A percentile compares a stretch with the other conserved stretches of the same genome.
Conservation (phyloP, 441 rosid species). For the Pelargonium cotyledonis region DNA sequence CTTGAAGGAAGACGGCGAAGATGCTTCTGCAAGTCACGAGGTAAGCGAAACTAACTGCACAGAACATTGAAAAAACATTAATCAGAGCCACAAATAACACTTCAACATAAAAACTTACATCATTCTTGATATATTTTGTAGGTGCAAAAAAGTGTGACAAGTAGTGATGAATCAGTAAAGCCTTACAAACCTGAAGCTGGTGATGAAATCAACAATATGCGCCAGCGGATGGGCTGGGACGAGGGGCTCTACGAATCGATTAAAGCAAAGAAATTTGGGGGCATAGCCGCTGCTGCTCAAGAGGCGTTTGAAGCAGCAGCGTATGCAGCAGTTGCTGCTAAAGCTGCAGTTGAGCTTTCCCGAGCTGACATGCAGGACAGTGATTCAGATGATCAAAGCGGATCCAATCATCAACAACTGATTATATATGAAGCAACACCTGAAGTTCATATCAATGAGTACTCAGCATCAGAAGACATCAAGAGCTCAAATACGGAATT, state of each 20-base stretch:
- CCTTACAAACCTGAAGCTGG: too few species aligned
- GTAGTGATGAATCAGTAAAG: too few species aligned
- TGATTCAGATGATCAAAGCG: conserved; percentile 20
- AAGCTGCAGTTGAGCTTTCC: conserved; percentile 42
- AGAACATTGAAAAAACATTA: too few species aligned
- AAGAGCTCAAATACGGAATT: too few species aligned
- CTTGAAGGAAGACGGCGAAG: too few species aligned
- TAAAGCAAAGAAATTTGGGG: conserved; percentile 23
- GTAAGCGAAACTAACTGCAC: too few species aligned
- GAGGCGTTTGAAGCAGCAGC: conserved; percentile 43
- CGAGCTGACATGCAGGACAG: conserved; percentile 22
- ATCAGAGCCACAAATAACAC: too few species aligned
- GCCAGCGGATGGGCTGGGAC: neutral
- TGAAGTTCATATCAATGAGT: neutral
- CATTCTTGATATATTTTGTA: too few species aligned
- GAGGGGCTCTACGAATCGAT: conserved; percentile 21
- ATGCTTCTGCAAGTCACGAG: too few species aligned
- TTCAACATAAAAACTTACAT: too few species aligned
- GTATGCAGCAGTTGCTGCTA: conserved; percentile 46
- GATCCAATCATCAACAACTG: conserved; percentile 6
- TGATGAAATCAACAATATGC: neutral
- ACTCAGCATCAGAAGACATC: conserved; percentile 2
- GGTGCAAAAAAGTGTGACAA: too few species aligned
- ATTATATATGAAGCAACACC: conserved; percentile 6
- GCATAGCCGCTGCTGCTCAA: conserved; percentile 37